Base-by-base conservation (phyloP, 2,329 filamentous ascomycete species). In the Ascochyta rabiei region DNA sequence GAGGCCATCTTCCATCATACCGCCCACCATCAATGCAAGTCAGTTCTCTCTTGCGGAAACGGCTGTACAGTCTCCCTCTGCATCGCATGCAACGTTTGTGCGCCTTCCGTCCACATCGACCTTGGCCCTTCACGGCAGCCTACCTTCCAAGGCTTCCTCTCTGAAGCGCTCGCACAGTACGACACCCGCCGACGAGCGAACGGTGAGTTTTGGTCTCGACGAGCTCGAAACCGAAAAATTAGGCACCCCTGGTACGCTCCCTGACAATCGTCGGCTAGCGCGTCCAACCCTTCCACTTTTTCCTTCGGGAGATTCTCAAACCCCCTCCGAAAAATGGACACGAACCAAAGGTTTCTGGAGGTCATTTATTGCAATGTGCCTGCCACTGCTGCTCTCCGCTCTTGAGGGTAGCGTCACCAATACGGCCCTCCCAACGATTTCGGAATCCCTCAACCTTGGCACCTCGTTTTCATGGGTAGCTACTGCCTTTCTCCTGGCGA, bases 361-460 rank as follows among this genome's bases (percentile, higher is more conserved):
- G 26, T 69, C 64, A 1, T 72, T 72, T 28, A 33, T 65, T 23
- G 63, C 67, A 1, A 66, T 72, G 18, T 73, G 69, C 48, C 55
- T 72, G 24, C 64, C 67, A 12, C 56, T 66, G 6, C 51, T 77
- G 1, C 64, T 77, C 3, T 70, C 69, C 2, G 65, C 75, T 4
- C 62, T 79, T 2, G 76, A 77, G 19, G 72, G 66, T 6, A 74
- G 74, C 34, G 69, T 79, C 19, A 71, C 72, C 2, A 74, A 75
- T 6, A 80, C 76, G 1, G 77, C 76, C 0, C 55, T 79, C 9
- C 77, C 77, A 0, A 75, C 73, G 1, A 80, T 80, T 10, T 67
- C 68, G 0, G 57, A 64, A 4, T 57, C 63, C 0, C 60, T 72
- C 18, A 43, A 67, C 34, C 58, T 69, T 1, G 62, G 63, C 6